phyloP scores from a whole-genome alignment of 208 protist species.

The Trypanosoma avium region DNA sequence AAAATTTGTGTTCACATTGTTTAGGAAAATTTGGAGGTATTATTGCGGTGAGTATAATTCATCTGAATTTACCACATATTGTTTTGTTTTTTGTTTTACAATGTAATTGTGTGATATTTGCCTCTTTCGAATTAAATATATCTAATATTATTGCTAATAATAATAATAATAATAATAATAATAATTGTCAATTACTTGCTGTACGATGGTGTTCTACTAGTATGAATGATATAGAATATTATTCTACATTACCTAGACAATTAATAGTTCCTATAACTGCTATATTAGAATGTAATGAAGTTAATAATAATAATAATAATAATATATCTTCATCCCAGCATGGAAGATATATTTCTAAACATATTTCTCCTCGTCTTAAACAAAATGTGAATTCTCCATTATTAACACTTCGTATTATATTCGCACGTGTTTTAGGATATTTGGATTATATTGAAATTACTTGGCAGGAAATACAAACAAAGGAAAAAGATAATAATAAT shows the following conservation, averaged over 20 bases:
- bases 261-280: constrained; percentile 7
- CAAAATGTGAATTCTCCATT: background rate
- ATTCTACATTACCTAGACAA: background rate
- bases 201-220: constrained; percentile 10
- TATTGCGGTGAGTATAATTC: constrained; percentile 10
- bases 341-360: background rate
- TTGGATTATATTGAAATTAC: constrained; percentile 23
- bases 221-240: background rate
- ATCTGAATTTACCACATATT: constrained; percentile 4
- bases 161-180: background rate
- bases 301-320: background rate
- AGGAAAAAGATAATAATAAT: background rate
- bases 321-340: background rate
- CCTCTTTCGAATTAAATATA: constrained; percentile 17
- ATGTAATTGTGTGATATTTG: constrained; percentile 26
- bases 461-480: background rate
- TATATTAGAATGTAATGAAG: background rate
- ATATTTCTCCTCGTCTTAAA: background rate
- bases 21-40: constrained; percentile 11
- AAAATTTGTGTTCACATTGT: background rate
- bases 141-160: background rate
- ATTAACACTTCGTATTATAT: constrained; percentile 22
- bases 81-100: constrained; percentile 28
- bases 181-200: background rate
- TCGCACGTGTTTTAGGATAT: constrained; percentile 24